Evolutionary conservation across 176 grass and related monocot species (phyloP), one percentile per base, ranked within the genome.

Genomic region (Musa troglodytarum): DNA sequence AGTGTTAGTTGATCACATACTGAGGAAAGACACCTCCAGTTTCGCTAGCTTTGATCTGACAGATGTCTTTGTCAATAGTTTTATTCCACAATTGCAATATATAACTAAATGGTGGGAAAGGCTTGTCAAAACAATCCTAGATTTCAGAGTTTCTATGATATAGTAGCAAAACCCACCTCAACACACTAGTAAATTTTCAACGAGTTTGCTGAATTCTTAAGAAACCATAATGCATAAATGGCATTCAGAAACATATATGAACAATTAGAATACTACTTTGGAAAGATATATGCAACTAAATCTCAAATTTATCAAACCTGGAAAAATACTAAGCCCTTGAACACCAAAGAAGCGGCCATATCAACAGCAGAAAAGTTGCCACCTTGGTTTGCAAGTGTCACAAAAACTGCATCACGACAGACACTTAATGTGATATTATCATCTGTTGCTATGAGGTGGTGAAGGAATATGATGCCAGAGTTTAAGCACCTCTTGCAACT

Each of bases 401-500:
- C 95, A 59, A 99, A 99, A 29, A 99, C 68, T 3, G 95, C 91
- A 16, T 87, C 88, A 49, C 95, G 90, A 63, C 95, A 99, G 15
- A 94, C 88, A 63, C 95, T 99, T 2, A 99, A 68, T 6, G 76
- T 86, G 50, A 99, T 85, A 76, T 99, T 99, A 74, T 97, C 90
- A 10, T 94, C 91, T 8, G 86, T 77, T 14, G 86, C 88, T 14
- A 94, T 87, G 17, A 99, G 86, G 7, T 83, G 82, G 53, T 85
- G 88, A 15, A 99, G 82, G 78, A 92, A 99, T 63, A 87, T 68
- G 20, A 99, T 94, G 59, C 95, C 95, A 15, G 88, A 94, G 68
- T 99, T 99, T 53, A 99, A 82, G 79, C 95, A 99, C 4, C 86
- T 91, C 83, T 99, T 99, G 91, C 95, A 99, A 71, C 90, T 88